phyloP scores from a whole-genome alignment of 169 alveolate species.

The Amoebophrya sp. region DNA sequence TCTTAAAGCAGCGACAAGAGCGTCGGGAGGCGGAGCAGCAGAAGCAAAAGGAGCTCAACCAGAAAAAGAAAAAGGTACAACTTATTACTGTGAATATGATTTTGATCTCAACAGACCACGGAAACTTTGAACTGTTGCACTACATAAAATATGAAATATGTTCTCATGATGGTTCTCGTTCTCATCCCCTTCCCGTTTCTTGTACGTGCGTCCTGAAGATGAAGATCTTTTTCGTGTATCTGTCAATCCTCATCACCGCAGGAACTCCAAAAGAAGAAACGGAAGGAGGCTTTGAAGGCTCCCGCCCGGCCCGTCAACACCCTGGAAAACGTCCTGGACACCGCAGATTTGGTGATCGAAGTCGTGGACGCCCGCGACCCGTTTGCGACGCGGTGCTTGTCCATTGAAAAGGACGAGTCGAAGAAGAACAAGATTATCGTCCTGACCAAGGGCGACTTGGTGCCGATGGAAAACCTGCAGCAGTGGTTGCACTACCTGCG shows the following conservation, averaged over 20 bases:
- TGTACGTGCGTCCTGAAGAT: no score
- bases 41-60: background rate
- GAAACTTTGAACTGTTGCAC: no score
- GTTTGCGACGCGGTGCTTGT: background rate
- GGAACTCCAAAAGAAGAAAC: background rate
- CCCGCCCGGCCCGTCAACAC: background rate
- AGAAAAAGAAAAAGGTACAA: background rate
- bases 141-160: no score
- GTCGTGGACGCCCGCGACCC: slow-evolving; percentile 16
- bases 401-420: background rate
- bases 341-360: background rate
- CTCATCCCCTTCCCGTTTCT: no score
- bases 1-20: background rate
- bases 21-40: background rate
- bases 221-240: background rate
- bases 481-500: background rate
- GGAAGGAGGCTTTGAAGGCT: background rate
- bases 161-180: no score
- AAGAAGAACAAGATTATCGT: background rate
- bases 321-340: background rate
- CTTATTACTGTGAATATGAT: no score
- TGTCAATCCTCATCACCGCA: background rate
- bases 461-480: background rate
- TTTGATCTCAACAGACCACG: no score
- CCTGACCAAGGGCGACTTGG: background rate